These are phyloP conservation scores for Russula lepida DNA, from an alignment of 768 basidiomycete species.

Conservation along the genomic window DNA sequence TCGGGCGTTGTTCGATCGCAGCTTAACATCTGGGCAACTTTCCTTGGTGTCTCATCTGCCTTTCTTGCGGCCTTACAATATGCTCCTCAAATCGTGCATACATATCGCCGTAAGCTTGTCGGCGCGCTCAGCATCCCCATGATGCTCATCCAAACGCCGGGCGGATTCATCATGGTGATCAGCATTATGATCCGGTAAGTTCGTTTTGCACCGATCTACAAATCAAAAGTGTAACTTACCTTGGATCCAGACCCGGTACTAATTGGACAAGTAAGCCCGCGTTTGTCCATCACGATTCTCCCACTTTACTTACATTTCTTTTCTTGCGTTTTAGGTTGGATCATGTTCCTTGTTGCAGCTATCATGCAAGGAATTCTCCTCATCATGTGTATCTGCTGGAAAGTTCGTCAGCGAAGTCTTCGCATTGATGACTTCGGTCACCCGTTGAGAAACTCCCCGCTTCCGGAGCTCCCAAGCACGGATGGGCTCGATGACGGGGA, in stretches of 20 bases:
- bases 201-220: slow-evolving; percentile 3
- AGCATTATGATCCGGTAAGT: slow-evolving; percentile 64
- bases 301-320: neutral
- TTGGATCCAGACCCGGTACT: slow-evolving; percentile 51
- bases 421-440: slow-evolving; percentile 87
- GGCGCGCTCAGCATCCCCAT: slow-evolving; percentile 91
- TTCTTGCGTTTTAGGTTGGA: slow-evolving; percentile 49
- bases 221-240: neutral
- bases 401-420: slow-evolving; percentile 60
- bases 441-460: slow-evolving; percentile 29
- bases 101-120: slow-evolving; percentile 70
- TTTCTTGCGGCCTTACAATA: slow-evolving; percentile 79
- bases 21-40: slow-evolving; percentile 64
- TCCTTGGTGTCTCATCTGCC: slow-evolving; percentile 78
- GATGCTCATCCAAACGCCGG: slow-evolving; percentile 94
- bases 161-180: slow-evolving; percentile 77
- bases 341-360: slow-evolving; percentile 72
- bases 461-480: slow-evolving; percentile 15
- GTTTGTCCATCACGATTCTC: neutral
- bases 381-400: slow-evolving; percentile 82
- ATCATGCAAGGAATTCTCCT: slow-evolving; percentile 77
- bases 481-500: slow-evolving; percentile 15
- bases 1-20: slow-evolving; percentile 32
- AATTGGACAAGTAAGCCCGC: slow-evolving; percentile 68
- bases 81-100: slow-evolving; percentile 75